Evolutionary conservation across 2,329 filamentous ascomycete genomes (phyloP).

Genomic region (Didymella lethalis): DNA sequence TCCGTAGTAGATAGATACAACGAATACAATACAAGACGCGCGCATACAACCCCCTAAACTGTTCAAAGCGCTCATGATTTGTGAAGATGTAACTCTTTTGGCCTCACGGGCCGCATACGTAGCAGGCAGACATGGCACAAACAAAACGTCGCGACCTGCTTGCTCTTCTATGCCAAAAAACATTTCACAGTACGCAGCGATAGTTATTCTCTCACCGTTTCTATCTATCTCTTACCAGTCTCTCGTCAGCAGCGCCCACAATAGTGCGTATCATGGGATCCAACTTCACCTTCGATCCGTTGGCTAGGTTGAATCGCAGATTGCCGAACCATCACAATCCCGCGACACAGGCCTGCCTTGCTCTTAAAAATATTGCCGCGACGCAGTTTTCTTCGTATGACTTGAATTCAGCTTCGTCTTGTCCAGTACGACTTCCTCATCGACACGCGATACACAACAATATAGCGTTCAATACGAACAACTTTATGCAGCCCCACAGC

Average conservation of each 20-base stretch:
- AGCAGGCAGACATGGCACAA: neutral
- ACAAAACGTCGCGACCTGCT: neutral
- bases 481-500: neutral
- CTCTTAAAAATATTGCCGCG: no score
- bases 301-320: neutral
- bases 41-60: no score
- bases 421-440: neutral
- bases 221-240: neutral
- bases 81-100: neutral
- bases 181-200: neutral
- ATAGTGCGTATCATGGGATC: neutral
- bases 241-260: neutral
- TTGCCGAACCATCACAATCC: neutral
- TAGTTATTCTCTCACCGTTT: neutral
- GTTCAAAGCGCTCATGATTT: neutral
- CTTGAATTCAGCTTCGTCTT: neutral
- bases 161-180: neutral
- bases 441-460: neutral
- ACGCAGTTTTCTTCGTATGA: no score
- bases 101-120: neutral
- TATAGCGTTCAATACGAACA: neutral
- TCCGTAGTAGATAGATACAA: neutral
- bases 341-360: neutral
- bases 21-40: neutral
- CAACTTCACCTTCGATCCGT: neutral